Percentiles rank a stretch among this genome's conserved stretches.
These are phyloP conservation scores for Termitomyces sp. DNA, from an alignment of 768 basidiomycete species.

Conservation along the genomic window DNA sequence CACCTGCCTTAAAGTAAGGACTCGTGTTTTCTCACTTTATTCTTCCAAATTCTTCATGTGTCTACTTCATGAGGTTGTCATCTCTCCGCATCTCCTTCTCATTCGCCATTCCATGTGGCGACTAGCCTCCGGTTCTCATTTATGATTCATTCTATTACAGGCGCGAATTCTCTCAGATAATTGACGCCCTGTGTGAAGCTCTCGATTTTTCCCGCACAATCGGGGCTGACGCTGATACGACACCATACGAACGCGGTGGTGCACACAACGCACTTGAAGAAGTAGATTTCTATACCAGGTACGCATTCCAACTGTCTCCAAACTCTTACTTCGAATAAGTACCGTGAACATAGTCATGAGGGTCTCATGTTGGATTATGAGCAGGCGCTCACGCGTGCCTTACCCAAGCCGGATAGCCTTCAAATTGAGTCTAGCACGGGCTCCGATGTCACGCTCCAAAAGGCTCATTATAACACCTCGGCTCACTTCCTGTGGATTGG, in stretches of 20 bases:
- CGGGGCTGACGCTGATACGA: slow-evolving; percentile 49
- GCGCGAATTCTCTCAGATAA: slow-evolving; percentile 79
- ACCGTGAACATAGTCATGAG: slow-evolving; percentile 58
- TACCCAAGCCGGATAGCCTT: slow-evolving; percentile 30
- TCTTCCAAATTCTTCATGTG: not conserved
- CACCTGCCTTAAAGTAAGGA: slow-evolving; percentile 60
- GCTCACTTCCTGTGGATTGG: slow-evolving; percentile 98
- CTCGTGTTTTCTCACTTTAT: not conserved
- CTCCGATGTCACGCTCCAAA: slow-evolving; percentile 10
- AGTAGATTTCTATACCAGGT: slow-evolving; percentile 94
- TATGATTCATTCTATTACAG: slow-evolving; percentile 26
- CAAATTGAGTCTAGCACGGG: not conserved
- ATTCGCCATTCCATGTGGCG: no score
- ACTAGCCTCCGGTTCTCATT: not conserved
- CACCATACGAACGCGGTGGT: slow-evolving; percentile 67
- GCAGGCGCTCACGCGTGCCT: slow-evolving; percentile 78
- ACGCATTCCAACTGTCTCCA: slow-evolving; percentile 6
- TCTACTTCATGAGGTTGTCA: not conserved
- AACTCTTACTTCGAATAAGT: not conserved
- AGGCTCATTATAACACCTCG: slow-evolving; percentile 80
- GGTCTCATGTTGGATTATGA: slow-evolving; percentile 92
- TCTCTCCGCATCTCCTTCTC: not conserved
- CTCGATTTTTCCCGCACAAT: slow-evolving; percentile 91
- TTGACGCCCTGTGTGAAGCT: slow-evolving; percentile 81
- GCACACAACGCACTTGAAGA: slow-evolving; percentile 70